A percentile compares a stretch with the other conserved stretches of the same genome.
phyloP scores from a whole-genome alignment of 768 basidiomycete genomes.

The Stropharia rugosoannulata region DNA sequence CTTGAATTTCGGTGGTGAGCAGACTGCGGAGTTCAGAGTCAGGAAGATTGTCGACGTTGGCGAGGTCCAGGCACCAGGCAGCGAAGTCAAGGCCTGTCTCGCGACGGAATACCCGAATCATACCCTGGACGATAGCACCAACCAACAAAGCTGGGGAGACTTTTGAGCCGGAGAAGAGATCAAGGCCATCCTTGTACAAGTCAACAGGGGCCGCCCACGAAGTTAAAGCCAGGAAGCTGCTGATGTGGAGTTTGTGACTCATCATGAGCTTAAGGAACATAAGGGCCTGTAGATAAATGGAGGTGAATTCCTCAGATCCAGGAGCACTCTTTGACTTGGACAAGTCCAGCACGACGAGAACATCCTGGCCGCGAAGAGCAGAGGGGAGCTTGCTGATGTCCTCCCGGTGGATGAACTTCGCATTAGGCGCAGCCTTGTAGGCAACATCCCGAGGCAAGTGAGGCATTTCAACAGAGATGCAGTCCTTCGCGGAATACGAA shows the following conservation, averaged over 20 bases:
- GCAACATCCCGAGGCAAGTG: slow-evolving; percentile 5
- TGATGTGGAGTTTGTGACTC: slow-evolving; percentile 13
- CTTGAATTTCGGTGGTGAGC: slow-evolving; percentile 16
- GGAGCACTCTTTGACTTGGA: slow-evolving; percentile 15
- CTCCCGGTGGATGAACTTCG: slow-evolving; percentile 11
- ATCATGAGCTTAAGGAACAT: slow-evolving; percentile 21
- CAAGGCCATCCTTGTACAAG: slow-evolving; percentile 20
- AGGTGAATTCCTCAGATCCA: slow-evolving; percentile 16
- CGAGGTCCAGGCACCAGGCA: slow-evolving; percentile 26
- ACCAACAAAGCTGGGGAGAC: slow-evolving; percentile 12
- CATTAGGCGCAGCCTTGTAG: slow-evolving; percentile 1
- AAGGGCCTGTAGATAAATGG: slow-evolving; percentile 18
- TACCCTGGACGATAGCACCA: slow-evolving; percentile 26
- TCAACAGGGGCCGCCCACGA: slow-evolving; percentile 23
- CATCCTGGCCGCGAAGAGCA: slow-evolving; percentile 15
- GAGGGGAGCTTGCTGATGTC: slow-evolving; percentile 13
- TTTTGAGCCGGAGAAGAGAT: slow-evolving; percentile 19
- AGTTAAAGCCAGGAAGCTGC: slow-evolving; percentile 20
- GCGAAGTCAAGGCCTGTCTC: slow-evolving; percentile 24
- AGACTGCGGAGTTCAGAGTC: slow-evolving; percentile 9
- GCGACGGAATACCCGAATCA: slow-evolving; percentile 30
- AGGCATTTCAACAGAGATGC: slow-evolving; percentile 12
- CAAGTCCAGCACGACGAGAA: slow-evolving; percentile 23
- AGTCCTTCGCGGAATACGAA: slow-evolving; percentile 15
- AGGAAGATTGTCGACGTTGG: slow-evolving; percentile 9